Conservation (phyloP, 2,329 filamentous ascomycete genomes). For the Cladosporium sp. region DNA sequence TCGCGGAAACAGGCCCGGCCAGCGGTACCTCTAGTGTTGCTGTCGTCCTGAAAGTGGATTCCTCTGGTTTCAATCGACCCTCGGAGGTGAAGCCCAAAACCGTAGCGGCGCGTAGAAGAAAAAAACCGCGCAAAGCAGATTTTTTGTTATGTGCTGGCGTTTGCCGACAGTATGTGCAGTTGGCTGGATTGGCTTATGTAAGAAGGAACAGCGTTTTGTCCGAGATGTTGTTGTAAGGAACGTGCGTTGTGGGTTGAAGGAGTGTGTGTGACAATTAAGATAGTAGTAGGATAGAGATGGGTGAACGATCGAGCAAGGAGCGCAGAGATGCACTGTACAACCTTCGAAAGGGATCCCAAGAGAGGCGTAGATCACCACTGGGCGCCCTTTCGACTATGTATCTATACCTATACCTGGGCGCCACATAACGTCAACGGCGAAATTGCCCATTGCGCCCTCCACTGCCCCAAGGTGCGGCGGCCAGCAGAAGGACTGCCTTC, state of each 20-base stretch:
- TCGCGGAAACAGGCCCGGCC: conserved; percentile 11
- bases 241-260: conserved; percentile 2
- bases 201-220: background rate
- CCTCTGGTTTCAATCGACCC: background rate
- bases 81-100: conserved; percentile 7
- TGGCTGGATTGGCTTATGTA: background rate
- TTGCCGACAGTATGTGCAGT: background rate
- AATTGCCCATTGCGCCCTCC: conserved; percentile 9
- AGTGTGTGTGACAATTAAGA: conserved; percentile 4
- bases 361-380: conserved; percentile 6
- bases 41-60: conserved; percentile 9
- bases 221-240: background rate
- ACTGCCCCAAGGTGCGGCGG: background rate
- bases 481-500: background rate
- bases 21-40: background rate
- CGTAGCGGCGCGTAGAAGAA: background rate
- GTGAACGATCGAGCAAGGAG: conserved; percentile 5
- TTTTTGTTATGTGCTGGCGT: background rate
- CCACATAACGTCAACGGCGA: conserved; percentile 14
- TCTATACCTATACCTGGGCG: conserved; percentile 10
- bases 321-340: conserved; percentile 5
- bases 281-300: background rate
- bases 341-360: conserved; percentile 4
- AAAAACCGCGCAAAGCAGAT: background rate
- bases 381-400: conserved; percentile 1